phyloP scores from a whole-genome alignment of 139 green algal genomes.

The Nannochloris sp. region DNA sequence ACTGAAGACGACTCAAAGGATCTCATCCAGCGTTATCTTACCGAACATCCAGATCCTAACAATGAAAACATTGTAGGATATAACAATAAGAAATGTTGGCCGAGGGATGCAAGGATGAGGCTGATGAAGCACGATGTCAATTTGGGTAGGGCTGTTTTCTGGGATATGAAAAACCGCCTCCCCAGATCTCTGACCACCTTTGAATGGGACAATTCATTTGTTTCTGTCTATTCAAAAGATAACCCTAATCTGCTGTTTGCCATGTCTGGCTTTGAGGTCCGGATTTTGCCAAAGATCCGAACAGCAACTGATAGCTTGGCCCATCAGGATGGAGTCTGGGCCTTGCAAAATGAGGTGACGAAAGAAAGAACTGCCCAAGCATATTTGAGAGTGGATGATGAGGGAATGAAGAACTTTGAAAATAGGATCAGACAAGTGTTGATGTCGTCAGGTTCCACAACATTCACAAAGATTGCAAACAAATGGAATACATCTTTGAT shows the following conservation, averaged over 20 bases:
- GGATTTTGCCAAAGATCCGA: conserved; percentile 93
- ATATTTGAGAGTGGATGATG: conserved; percentile 96
- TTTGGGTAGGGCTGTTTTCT: conserved; percentile 91
- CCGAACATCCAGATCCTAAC: conserved; percentile 99
- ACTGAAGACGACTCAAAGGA: conserved; percentile 88
- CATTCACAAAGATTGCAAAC: conserved; percentile 99
- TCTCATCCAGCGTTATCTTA: conserved; percentile 94
- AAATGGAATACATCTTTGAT: conserved; percentile 99
- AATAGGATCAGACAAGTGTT: conserved; percentile 94
- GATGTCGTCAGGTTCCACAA: conserved; percentile 95
- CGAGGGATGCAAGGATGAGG: conserved; percentile 95
- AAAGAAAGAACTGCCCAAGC: conserved; percentile 83
- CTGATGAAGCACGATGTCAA: conserved; percentile 99
- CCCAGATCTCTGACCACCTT: conserved; percentile 88
- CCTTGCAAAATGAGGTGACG: conserved; percentile 91
- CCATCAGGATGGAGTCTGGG: conserved; percentile 95
- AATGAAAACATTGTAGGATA: conserved; percentile 99
- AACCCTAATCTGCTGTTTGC: conserved; percentile 99
- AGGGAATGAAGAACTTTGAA: conserved; percentile 93
- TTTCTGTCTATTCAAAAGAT: conserved; percentile 91
- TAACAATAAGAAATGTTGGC: conserved; percentile 99
- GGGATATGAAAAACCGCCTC: conserved; percentile 90
- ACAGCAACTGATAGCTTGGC: conserved; percentile 83
- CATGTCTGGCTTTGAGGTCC: conserved; percentile 96
- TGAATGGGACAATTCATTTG: conserved; percentile 96